Base-by-base conservation (phyloP, 73 alveolate genomes). In the Urostyla sp. region DNA sequence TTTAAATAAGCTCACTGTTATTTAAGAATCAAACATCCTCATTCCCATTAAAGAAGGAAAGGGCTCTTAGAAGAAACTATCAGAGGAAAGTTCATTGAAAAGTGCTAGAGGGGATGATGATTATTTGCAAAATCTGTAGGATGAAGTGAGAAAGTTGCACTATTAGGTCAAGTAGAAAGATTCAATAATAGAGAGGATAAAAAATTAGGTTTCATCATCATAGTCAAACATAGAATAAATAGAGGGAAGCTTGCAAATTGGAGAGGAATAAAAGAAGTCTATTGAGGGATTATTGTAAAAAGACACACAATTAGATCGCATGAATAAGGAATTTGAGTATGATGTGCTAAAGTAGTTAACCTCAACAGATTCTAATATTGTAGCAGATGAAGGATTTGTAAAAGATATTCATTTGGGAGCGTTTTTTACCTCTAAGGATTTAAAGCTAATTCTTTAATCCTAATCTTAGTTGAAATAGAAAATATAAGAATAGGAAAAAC, bases 11-110 rank as follows among this genome's bases (percentile, higher is more conserved):
- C 40, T 83, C 20, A 26, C 63, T 32, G 52, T 49, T 36, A 48
- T 56, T 3, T 72, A 83, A 43, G 87, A 83, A 37, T 28, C 31
- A 32, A 66, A 66, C 55, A 77, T 81, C 2, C 32, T 83, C 23
- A 72, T 72, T 26, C 87, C 84, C 0, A 23, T 18, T 2, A 66
- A 59, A 34, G 77, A 59, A 20, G 52, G 56, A 10, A 31, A 59
- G 34, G 10, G 77, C 28, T 31, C 15, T n/a, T 15, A 35, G 77
- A 35, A 3, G 77, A 59, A 13, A 31, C 26, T 34, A 35, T 34
- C n/a, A n/a, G n/a, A n/a, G n/a, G n/a, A n/a, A n/a, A n/a, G n/a
- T n/a, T n/a, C n/a, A n/a, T n/a, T n/a, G 57, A 3, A 4, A 8
- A 34, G 54, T 8, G 28, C 31, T 37, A 31, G 16, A 24, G 56